Conservation (phyloP, 2,329 filamentous ascomycete genomes). For the Talaromyces sp. region DNA sequence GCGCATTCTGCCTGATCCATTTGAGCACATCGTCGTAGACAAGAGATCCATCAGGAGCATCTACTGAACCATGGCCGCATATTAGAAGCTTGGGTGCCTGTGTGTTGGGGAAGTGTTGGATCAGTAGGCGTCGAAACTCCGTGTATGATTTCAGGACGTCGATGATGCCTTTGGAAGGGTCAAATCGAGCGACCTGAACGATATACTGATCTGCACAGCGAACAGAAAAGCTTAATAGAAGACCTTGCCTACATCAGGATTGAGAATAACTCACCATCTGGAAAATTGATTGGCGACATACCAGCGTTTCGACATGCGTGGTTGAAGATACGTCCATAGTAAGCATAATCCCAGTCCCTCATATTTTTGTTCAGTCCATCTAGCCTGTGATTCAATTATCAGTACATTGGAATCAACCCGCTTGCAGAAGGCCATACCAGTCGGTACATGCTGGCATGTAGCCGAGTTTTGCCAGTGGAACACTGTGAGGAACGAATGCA, state of each 20-base stretch:
- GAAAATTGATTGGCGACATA: conserved; percentile 28
- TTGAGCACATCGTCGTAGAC: neutral
- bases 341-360: conserved; percentile 57
- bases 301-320: conserved; percentile 59
- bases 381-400: conserved; percentile 55
- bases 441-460: conserved; percentile 34
- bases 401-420: neutral
- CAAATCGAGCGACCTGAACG: neutral
- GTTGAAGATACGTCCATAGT: conserved; percentile 73
- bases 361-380: conserved; percentile 15
- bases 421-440: neutral
- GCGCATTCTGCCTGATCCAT: neutral
- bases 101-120: neutral
- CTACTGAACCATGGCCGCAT: neutral
- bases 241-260: neutral
- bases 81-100: neutral
- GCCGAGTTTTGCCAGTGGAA: conserved; percentile 65
- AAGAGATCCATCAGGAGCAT: neutral
- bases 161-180: neutral
- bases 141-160: neutral
- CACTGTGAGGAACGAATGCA: conserved; percentile 68
- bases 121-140: neutral
- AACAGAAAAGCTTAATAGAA: neutral
- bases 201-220: neutral
- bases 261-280: neutral